Base-by-base conservation (phyloP, 2,329 filamentous ascomycete species). In the Xylariales sp. region DNA sequence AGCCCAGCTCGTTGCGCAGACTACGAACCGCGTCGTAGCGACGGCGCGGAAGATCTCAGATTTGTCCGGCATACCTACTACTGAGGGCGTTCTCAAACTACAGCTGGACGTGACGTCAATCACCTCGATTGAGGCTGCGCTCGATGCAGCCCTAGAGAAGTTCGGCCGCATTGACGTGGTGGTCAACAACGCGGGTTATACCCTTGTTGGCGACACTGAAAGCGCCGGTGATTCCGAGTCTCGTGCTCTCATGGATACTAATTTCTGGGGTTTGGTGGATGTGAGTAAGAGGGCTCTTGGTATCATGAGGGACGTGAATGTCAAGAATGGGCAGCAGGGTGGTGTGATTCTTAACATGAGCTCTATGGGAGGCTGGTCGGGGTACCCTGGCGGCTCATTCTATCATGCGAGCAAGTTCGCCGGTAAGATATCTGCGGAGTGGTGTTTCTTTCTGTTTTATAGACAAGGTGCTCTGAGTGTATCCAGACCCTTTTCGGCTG, bases 261-360 rank as follows among this genome's bases (percentile, higher is more conserved):
- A 82, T 46, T 83, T 84, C 70, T 84, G 80, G 74, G 82, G 81
- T 8, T 79, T 78, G 4, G 80, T 80, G 0, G 73, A 79, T n/a
- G 74, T 84, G 7, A 80, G 81, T 0, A 79, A 76, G 64, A 72
- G 73, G 18, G 78, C 77, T 0, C 53, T 85, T 4, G 76, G 77
- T 16, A 73, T 80, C 16, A 78, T 84, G 75, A 76, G 82, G 4
- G 77, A 80, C 49, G 69, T 72, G 50, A 81, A 78, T 23, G 59
- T 61, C 48, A 75, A 74, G 64, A 69, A 30, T 18, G 67, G 59
- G 45, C 71, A 69, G 41, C 72, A 73, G 53, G 86, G 86, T 2
- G 87, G 87, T 8, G 76, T 86, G 5, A 83, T 89, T 14, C 77
- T 88, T 41, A 85, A 89, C 67, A 76, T 89, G 52, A 86, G 84